Evolutionary conservation across 2,329 filamentous ascomycete genomes (phyloP).

Genomic region (Talaromyces sp.): DNA sequence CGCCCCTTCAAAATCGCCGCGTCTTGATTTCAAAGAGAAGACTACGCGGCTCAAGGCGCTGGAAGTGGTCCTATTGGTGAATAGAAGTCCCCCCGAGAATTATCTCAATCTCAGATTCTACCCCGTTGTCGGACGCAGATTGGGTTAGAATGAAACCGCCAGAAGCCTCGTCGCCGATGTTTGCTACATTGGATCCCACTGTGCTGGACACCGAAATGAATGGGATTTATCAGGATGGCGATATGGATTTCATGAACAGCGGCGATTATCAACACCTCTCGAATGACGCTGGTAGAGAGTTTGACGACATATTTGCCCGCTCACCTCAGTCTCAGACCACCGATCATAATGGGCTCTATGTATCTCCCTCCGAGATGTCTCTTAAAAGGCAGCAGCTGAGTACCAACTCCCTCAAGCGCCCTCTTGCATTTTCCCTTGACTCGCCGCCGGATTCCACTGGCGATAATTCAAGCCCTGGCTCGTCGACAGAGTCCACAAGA

Average conservation of each 20-base stretch:
- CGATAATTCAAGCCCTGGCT: conserved; percentile 40
- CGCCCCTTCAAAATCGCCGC: not conserved
- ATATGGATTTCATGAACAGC: conserved; percentile 41
- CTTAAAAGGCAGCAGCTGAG: conserved; percentile 28
- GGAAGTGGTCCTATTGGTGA: not conserved
- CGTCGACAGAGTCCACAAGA: conserved; percentile 39
- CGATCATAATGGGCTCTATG: conserved; percentile 24
- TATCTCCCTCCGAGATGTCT: conserved; percentile 27
- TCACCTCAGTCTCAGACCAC: conserved; percentile 28
- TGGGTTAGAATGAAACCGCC: conserved; percentile 32
- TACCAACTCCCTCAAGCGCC: conserved; percentile 30
- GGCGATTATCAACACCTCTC: conserved; percentile 33
- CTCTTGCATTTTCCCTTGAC: conserved; percentile 31
- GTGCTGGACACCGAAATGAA: conserved; percentile 42
- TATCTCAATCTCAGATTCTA: not conserved
- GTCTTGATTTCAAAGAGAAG: not conserved
- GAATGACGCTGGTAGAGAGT: conserved; percentile 35
- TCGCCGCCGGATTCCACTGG: conserved; percentile 43
- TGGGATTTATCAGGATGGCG: conserved; percentile 35
- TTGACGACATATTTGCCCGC: conserved; percentile 39
- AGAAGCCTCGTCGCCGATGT: conserved; percentile 34
- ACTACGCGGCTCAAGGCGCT: not conserved
- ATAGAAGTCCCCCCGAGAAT: not conserved
- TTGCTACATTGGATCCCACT: conserved; percentile 36
- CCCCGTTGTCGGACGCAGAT: not conserved